Evolutionary conservation across 2,329 filamentous ascomycete genomes (phyloP), one percentile per base, ranked within the genome.

Genomic region (Hypoxylon rubiginosum): DNA sequence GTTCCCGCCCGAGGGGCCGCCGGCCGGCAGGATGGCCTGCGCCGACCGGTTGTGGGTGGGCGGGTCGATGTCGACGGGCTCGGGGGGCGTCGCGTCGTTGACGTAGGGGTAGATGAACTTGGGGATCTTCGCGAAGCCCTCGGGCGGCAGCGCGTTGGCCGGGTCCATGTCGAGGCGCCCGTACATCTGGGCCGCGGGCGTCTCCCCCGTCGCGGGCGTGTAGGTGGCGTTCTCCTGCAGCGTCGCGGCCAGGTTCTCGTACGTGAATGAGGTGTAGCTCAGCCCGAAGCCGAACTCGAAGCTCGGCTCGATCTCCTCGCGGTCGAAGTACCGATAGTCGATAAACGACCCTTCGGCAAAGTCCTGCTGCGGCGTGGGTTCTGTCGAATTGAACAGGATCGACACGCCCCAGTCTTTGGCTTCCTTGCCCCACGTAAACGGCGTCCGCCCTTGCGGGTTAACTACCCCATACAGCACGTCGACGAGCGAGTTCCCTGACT

Each of bases 251-350:
- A 95, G 79, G 76, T 91, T 82, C n/a, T 89, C 88, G 82, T 93
- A 93, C 56, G 85, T 78, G 75, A 96, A 94, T 5, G 85, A 92
- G 0, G 92, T 93, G 84, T 95, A 97, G n/a, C 88, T 91, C 4
- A 97, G 83, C 57, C 93, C 93, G 73, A 86, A 92, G 6, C 92
- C 93, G 72, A 96, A 96, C 75, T 93, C 91, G 79, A 90, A 96
- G 69, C 91, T 87, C 1, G 92, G 91, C 2, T 88, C 87, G 56
- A 87, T 84, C 71, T 86, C 81, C 26, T 78, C 76, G 72, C 85
- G 83, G 80, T 96, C 92, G 61, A 96, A 94, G 74, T 89, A 83
- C 41, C 90, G 86, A 81, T 93, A 93, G 79, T 96, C 92, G 73
- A 97, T 93, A 78, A 94, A 93, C 46, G 91, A 83, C 24, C 92